Conservation (phyloP, 2,329 filamentous ascomycete species). For the Ophidiomyces ophidiicola region DNA sequence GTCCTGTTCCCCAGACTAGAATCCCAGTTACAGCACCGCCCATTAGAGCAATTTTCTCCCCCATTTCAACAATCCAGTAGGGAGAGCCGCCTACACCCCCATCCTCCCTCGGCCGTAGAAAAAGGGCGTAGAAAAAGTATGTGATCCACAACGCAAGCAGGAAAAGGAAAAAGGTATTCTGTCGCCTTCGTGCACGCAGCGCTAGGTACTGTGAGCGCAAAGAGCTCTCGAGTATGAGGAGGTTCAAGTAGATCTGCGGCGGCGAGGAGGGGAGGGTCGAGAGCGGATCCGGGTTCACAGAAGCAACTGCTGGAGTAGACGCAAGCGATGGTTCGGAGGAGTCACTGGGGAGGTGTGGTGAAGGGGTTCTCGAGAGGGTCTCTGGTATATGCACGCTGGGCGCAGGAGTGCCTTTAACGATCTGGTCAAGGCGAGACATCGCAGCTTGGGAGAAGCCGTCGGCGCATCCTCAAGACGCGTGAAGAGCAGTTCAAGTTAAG, state of each 20-base stretch:
- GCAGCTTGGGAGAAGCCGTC: conserved; percentile 38
- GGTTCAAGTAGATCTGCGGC: conserved; percentile 94
- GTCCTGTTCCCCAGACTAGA: conserved; percentile 85
- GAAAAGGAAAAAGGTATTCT: conserved; percentile 84
- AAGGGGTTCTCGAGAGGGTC: conserved; percentile 34
- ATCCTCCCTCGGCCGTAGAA: conserved; percentile 91
- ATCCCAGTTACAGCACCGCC: conserved; percentile 77
- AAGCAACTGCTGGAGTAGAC: conserved; percentile 2
- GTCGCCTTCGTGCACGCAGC: conserved; percentile 71
- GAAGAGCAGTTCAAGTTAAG: no score
- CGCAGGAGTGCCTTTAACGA: conserved; percentile 78
- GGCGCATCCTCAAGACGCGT: conserved; percentile 7
- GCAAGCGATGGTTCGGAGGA: not conserved
- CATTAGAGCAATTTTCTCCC: conserved; percentile 82
- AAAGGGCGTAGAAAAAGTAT: conserved; percentile 80
- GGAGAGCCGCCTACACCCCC: conserved; percentile 86
- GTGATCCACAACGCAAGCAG: conserved; percentile 68
- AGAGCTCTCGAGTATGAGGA: conserved; percentile 90
- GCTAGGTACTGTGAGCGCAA: conserved; percentile 87
- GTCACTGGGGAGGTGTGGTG: conserved; percentile 17
- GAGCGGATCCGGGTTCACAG: conserved; percentile 51
- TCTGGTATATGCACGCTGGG: conserved; percentile 42
- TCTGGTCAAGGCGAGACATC: conserved; percentile 60
- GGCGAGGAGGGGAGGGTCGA: conserved; percentile 77
- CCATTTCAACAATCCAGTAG: conserved; percentile 89